phyloP scores from a whole-genome alignment of 176 grass and related monocot species.

The Chloris gayana region DNA sequence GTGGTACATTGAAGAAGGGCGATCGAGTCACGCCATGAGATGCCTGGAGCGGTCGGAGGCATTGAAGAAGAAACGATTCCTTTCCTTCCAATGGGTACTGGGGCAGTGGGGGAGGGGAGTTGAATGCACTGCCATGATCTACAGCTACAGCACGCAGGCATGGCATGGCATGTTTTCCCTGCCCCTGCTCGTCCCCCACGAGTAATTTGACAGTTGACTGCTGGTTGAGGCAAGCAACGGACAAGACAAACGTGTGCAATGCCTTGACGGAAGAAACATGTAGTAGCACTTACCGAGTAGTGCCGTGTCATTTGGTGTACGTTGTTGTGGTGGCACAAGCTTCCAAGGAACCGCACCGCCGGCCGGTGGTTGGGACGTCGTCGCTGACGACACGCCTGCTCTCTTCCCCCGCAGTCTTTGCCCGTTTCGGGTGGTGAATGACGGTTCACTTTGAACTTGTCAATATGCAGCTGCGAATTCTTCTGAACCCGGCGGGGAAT shows the following conservation, averaged over 20 bases:
- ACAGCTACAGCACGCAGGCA: conserved; percentile 11
- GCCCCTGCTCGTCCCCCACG: neutral
- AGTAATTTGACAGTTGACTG: neutral
- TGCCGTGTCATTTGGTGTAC: too few relatives aligned
- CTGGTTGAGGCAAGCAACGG: neutral
- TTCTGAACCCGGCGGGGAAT: too few relatives aligned
- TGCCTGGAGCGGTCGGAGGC: conserved; percentile 42
- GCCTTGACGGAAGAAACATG: neutral
- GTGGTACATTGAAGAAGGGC: conserved; percentile 53
- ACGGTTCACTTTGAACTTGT: neutral
- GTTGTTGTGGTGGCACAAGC: neutral
- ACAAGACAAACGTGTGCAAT: neutral
- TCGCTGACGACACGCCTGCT: neutral
- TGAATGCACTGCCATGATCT: conserved; percentile 36
- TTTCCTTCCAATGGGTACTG: conserved; percentile 16
- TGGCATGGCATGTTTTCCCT: conserved; percentile 30
- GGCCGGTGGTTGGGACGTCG: neutral
- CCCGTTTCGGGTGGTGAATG: neutral
- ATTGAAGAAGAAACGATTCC: conserved; percentile 38
- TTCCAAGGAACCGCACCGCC: neutral
- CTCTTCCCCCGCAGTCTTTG: neutral
- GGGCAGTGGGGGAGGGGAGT: neutral
- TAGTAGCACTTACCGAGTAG: neutral
- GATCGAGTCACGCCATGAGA: conserved; percentile 25
- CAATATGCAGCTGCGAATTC: too few relatives aligned